Evolutionary conservation across 1,139 yeast genomes (phyloP).

Genomic region (Groenewaldozyma auringiensis): DNA sequence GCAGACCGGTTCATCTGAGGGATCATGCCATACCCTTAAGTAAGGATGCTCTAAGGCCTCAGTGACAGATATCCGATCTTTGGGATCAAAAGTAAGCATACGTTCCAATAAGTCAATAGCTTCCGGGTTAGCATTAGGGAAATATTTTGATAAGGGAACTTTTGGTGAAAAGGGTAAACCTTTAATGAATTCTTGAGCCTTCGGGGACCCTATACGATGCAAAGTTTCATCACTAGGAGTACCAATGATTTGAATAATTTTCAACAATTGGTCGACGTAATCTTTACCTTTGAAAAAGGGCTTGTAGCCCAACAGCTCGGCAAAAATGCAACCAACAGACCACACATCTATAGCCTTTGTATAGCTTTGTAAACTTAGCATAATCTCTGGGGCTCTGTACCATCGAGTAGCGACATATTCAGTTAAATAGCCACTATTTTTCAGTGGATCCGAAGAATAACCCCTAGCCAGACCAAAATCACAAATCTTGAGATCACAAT

Average conservation of each 20-base stretch:
- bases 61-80: constrained; percentile 76
- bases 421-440: constrained; percentile 84
- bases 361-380: constrained; percentile 86
- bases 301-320: constrained; percentile 85
- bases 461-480: constrained; percentile 97
- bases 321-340: constrained; percentile 96
- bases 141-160: constrained; percentile 63
- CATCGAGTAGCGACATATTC: constrained; percentile 97
- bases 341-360: constrained; percentile 94
- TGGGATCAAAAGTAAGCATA: constrained; percentile 85
- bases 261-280: constrained; percentile 90
- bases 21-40: constrained; percentile 91
- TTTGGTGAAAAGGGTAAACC: constrained; percentile 78
- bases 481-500: constrained; percentile 91
- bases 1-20: constrained; percentile 87
- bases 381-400: constrained; percentile 97
- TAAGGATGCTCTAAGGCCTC: constrained; percentile 89
- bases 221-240: constrained; percentile 85
- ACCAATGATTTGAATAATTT: constrained; percentile 76
- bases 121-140: constrained; percentile 78
- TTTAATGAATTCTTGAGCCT: constrained; percentile 90
- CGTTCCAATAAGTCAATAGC: constrained; percentile 76
- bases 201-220: constrained; percentile 72
- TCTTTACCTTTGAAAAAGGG: constrained; percentile 93
- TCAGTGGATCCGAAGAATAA: constrained; percentile 75